phyloP scores from a whole-genome alignment of 2,329 filamentous ascomycete species.

The Sordariomycetes sp. region DNA sequence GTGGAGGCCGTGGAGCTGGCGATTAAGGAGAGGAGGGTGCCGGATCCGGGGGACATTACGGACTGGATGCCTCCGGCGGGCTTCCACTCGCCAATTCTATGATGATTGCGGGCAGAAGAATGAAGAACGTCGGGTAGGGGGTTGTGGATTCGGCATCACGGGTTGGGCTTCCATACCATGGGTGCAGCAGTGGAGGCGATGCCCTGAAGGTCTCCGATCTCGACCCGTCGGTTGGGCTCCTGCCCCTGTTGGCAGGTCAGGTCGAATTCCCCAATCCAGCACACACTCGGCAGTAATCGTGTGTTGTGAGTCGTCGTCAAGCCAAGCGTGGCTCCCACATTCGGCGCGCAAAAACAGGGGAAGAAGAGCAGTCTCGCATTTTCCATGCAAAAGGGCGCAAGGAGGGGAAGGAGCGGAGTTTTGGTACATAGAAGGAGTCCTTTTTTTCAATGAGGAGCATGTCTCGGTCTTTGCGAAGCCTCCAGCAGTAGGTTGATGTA shows the following conservation, averaged over 20 bases:
- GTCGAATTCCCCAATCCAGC: no score
- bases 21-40: slow-evolving; percentile 2
- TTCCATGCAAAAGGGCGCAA: not conserved
- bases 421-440: not conserved
- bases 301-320: not conserved
- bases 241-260: no score
- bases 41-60: slow-evolving; percentile 1
- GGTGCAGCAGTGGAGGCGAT: no score
- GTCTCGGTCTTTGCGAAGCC: not conserved
- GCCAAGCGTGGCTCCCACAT: not conserved
- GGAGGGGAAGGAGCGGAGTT: not conserved
- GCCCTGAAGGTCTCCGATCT: no score
- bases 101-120: not conserved
- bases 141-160: not conserved
- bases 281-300: no score
- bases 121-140: no score
- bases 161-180: no score
- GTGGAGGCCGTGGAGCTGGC: slow-evolving; percentile 1
- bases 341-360: not conserved
- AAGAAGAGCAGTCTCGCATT: not conserved
- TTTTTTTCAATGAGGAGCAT: not conserved
- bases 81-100: not conserved
- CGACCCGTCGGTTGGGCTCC: no score
- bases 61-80: not conserved
- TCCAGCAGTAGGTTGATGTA: not conserved